phyloP scores from a whole-genome alignment of 805 yeast genomes.

The Cyberlindnera veronae region DNA sequence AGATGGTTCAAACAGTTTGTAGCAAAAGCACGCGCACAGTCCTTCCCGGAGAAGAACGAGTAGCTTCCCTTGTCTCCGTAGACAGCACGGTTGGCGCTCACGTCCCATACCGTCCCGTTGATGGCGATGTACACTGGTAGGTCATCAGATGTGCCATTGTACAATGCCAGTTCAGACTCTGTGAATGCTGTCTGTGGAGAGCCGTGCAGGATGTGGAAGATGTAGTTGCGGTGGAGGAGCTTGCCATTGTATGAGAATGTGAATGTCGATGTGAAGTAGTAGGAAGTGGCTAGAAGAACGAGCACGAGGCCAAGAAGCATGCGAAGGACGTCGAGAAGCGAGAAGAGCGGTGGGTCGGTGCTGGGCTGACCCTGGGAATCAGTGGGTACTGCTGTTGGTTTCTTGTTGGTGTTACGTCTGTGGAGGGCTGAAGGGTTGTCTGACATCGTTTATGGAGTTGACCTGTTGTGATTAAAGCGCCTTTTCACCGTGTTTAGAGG shows the following conservation, averaged over 20 bases:
- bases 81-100: conserved; percentile 36
- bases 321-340: conserved; percentile 20
- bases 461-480: too few species aligned
- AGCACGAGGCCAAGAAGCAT: conserved; percentile 22
- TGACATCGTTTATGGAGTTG: too few species aligned
- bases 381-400: background rate
- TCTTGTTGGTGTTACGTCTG: too few species aligned
- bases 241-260: conserved; percentile 51
- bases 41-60: conserved; percentile 47
- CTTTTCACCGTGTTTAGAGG: too few species aligned
- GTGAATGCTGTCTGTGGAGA: conserved; percentile 31
- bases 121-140: conserved; percentile 50
- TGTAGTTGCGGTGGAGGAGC: conserved; percentile 36
- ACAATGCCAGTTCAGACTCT: conserved; percentile 35
- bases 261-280: conserved; percentile 18
- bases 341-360: conserved; percentile 5
- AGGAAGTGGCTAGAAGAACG: conserved; percentile 13
- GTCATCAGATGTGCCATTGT: conserved; percentile 39
- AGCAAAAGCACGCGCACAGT: conserved; percentile 53
- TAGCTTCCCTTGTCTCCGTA: conserved; percentile 51
- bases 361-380: too few species aligned
- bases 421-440: too few species aligned
- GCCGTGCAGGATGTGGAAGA: conserved; percentile 15
- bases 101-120: conserved; percentile 54
- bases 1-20: conserved; percentile 58